phyloP scores from a whole-genome alignment of 805 yeast genomes.

The Zygosaccharomyces pseudorouxii region DNA sequence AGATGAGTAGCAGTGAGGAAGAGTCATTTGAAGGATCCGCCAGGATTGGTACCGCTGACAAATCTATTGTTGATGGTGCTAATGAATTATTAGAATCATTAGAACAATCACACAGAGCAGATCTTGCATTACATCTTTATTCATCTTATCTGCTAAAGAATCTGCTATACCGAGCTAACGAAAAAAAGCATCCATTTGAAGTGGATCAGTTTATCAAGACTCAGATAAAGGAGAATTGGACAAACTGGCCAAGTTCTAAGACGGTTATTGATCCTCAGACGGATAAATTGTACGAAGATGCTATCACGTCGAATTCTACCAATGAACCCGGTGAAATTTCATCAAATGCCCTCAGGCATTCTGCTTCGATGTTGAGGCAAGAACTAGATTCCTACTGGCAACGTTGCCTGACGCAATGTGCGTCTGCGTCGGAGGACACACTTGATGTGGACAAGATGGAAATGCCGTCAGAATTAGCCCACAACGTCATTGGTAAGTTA shows the following conservation, averaged over 20 bases:
- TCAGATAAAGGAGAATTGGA: constrained; percentile 41
- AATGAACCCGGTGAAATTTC: constrained; percentile 26
- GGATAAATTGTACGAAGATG: constrained; percentile 26
- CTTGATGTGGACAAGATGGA: constrained; percentile 26
- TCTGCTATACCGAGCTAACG: constrained; percentile 27
- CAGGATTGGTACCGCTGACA: constrained; percentile 7
- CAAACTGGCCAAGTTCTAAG: constrained; percentile 54
- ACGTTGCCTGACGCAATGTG: constrained; percentile 18
- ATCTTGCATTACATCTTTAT: constrained; percentile 62
- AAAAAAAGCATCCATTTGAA: constrained; percentile 31
- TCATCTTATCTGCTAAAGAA: constrained; percentile 43
- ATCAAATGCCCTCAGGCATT: constrained; percentile 22
- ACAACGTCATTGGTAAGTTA: constrained; percentile 22
- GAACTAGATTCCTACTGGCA: constrained; percentile 33
- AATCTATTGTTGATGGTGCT: constrained; percentile 18
- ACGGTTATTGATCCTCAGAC: constrained; percentile 31
- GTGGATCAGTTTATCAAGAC: constrained; percentile 35
- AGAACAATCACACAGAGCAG: constrained; percentile 49
- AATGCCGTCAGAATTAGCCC: constrained; percentile 21
- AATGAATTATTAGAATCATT: constrained; percentile 36
- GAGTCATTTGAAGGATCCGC: neutral
- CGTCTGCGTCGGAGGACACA: constrained; percentile 11
- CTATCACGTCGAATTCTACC: neutral
- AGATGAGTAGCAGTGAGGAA: constrained; percentile 3
- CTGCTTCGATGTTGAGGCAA: constrained; percentile 22